Conservation (phyloP, 768 basidiomycete genomes). For the Phlegmacium glaucopus region DNA sequence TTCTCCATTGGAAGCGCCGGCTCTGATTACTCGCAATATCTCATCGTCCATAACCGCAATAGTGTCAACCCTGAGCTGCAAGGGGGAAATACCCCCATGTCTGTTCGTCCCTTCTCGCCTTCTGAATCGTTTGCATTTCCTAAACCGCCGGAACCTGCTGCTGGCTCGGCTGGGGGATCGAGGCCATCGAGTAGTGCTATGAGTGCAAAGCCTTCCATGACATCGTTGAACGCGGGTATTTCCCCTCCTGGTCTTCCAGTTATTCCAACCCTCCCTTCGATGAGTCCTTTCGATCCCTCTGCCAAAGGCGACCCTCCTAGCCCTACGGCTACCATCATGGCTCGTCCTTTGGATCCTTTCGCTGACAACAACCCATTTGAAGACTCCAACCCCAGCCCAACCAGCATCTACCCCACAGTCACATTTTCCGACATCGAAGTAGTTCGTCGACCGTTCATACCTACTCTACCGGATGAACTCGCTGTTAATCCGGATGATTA, state of each 20-base stretch:
- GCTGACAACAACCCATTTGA: conserved; percentile 13
- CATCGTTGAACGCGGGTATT: neutral
- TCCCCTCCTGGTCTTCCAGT: neutral
- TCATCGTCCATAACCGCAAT: conserved; percentile 26
- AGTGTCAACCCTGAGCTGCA: conserved; percentile 20
- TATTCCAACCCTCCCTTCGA: neutral
- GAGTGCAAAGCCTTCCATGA: conserved; percentile 3
- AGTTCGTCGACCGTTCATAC: conserved; percentile 53
- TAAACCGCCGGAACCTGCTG: conserved; percentile 36
- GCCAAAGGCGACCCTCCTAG: no score
- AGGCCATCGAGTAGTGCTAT: conserved; percentile 19
- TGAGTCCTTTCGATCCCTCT: conserved; percentile 10
- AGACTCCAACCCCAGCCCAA: conserved; percentile 3
- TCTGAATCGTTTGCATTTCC: conserved; percentile 70
- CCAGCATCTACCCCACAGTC: conserved; percentile 5
- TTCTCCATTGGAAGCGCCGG: conserved; percentile 40
- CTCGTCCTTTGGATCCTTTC: conserved; percentile 24
- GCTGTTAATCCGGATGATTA: conserved; percentile 45
- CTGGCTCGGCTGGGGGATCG: conserved; percentile 13
- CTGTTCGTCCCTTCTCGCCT: conserved; percentile 63
- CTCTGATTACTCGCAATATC: conserved; percentile 38
- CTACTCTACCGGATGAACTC: conserved; percentile 59
- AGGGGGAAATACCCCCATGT: conserved; percentile 45
- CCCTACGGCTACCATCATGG: conserved; percentile 38
- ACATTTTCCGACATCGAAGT: conserved; percentile 41